Evolutionary conservation across 192 early-diverging fungal species (phyloP), one percentile per base, ranked within the genome.

Genomic region (Diversispora eburnea): DNA sequence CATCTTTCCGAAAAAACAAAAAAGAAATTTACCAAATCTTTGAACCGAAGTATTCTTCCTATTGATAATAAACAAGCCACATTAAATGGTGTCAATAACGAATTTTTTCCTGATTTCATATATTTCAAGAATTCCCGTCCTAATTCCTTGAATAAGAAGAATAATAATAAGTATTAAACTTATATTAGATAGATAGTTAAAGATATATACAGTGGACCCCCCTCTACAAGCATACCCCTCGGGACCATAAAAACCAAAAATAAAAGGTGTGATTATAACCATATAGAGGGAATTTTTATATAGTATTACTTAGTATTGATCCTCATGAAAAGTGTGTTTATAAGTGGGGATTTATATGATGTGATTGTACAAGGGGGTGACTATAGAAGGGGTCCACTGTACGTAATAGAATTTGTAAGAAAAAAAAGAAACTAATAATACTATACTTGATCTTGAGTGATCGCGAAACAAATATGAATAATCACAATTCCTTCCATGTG

Each of bases 381-480:
- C n/a, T n/a, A n/a, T n/a, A n/a, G n/a, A n/a, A n/a, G n/a, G n/a
- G n/a, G n/a, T n/a, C n/a, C n/a, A n/a, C n/a, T n/a, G n/a, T n/a
- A n/a, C n/a, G n/a, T n/a, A n/a, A n/a, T 58, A 6, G 5, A 15
- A 58, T 0, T 25, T 43, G 52, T 46, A 47, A 12, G 48, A 45
- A 69, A 10, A 19, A 41, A 69, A 4, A 78, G 60, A 20, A 79
- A 57, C 47, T 76, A 73, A 8, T 73, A 58, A 56, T 80, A 72
- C 13, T 79, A 64, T 73, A 85, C 87, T 76, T 90, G 87, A 77
- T 93, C 90, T 77, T 93, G 91, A 61, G 88, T 89, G 39, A 91
- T 84, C 25, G 85, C 87, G 68, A 89, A 91, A 73, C 82, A 85
- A 47, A 93, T 82, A 67, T 93, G 89, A 59, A 91, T 82, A 76